Percentiles rank a stretch among this genome's conserved stretches.
Conservation (phyloP, 345 rosid species). For the Salix suchowensis region DNA sequence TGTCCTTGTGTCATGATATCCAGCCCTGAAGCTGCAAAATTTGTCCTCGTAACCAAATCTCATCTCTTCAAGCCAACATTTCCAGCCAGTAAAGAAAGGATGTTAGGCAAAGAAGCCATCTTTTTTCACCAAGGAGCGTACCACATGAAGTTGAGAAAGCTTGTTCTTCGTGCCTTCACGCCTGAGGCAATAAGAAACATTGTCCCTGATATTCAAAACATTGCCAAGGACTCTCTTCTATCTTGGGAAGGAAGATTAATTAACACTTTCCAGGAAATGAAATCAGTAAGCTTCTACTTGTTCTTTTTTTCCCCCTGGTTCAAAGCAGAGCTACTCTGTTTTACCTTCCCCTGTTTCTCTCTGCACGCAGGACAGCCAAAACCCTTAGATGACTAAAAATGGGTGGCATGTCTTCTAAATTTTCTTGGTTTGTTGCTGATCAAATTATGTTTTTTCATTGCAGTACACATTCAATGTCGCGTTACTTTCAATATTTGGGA, state of each 20-base stretch:
- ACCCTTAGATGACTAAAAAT: neutral
- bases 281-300: conserved; percentile 41
- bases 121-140: conserved; percentile 86
- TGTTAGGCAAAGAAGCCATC: conserved; percentile 75
- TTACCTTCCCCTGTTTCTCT: conserved; percentile 22
- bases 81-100: conserved; percentile 85
- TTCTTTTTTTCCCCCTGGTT: neutral
- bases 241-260: conserved; percentile 47
- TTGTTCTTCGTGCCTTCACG: conserved; percentile 72
- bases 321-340: conserved; percentile 15
- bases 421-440: neutral
- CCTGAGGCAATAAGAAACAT: conserved; percentile 52
- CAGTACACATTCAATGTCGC: conserved; percentile 89
- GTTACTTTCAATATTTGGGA: conserved; percentile 70
- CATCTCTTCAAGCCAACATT: conserved; percentile 86
- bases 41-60: conserved; percentile 59
- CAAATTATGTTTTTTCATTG: neutral
- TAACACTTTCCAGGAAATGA: conserved; percentile 77
- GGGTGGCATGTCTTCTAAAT: no score
- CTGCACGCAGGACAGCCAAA: neutral
- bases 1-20: conserved; percentile 90
- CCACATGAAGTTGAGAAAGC: conserved; percentile 66
- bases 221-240: conserved; percentile 39
- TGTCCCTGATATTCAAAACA: conserved; percentile 50
- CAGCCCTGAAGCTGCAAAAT: conserved; percentile 76